Base-by-base conservation (phyloP, 352 stramenopile genomes). In the Saprolegnia diclina region DNA sequence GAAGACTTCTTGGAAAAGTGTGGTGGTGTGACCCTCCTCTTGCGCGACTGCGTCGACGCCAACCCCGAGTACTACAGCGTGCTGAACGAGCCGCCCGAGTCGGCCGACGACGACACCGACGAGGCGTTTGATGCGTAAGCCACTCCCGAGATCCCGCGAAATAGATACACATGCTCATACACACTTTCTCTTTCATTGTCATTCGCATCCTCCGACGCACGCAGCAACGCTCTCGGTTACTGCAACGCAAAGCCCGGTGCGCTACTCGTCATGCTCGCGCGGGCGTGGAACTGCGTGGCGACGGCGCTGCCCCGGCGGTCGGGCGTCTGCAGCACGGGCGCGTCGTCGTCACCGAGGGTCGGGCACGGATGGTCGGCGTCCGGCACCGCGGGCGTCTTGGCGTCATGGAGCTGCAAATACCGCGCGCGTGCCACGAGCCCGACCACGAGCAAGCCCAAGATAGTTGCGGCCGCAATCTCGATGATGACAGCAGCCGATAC, bases 21-120 rank as follows among this genome's bases (percentile, higher is more conserved):
- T 71, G 81, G 88, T 55, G 63, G 78, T 22, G 74, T 90, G 73
- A 95, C 88, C 50, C 73, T 95, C 24, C 77, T 71, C 26, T 73
- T 95, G 65, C 85, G 87, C 46, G 83, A 94, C 74, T 95, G 88
- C 61, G 84, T 95, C 56, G 86, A 95, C 71, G 80, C 80, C 65
- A 90, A 95, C 76, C 88, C 88, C 7, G 86, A 94, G 73, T 95
- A 95, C 74, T 94, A 95, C 75, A 80, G 83, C 71, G 82, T 94
- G 63, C 76, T 95, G 53, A 83, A 87, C 52, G 85, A 94, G 4
- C 26, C 75, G 26, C 74, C 76, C 7, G 73, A 74, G n/a, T 77
- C 74, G 21, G 79, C 87, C 9, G 48, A 64, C 26, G 71, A 79
- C 37, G 22, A 54, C 48, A 42, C 40, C 48, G 71, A 79, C 4